These are phyloP conservation scores for Thalassiosira gravida DNA, from an alignment of 352 stramenopile species.

Conservation along the genomic window DNA sequence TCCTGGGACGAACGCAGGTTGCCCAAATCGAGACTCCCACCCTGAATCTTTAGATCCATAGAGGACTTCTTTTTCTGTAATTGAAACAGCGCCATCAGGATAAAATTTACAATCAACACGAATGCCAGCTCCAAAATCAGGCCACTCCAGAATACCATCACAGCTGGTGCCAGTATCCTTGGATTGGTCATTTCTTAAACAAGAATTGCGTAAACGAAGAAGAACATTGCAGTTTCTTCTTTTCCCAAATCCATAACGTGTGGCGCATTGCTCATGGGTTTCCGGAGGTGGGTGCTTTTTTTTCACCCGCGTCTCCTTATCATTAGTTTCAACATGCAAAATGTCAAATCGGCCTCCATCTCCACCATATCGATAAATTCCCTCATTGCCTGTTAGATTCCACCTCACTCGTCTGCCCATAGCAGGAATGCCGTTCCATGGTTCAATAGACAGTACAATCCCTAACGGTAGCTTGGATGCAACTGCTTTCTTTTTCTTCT, in stretches of 20 bases:
- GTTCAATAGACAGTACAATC: conserved; percentile 76
- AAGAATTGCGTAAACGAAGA: conserved; percentile 59
- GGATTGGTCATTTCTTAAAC: conserved; percentile 16
- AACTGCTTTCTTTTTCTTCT: conserved; percentile 63
- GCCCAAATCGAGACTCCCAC: conserved; percentile 84
- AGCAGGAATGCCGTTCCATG: conserved; percentile 77
- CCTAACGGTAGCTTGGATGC: conserved; percentile 74
- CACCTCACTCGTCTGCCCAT: conserved; percentile 77
- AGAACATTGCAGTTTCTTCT: conserved; percentile 72
- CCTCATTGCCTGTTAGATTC: conserved; percentile 82
- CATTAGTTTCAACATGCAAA: conserved; percentile 82
- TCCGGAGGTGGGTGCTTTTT: conserved; percentile 79
- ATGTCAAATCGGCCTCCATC: conserved; percentile 85
- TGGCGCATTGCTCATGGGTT: conserved; percentile 80
- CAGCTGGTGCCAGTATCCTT: conserved; percentile 24
- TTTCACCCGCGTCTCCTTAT: conserved; percentile 76
- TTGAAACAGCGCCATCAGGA: conserved; percentile 72
- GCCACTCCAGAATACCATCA: conserved; percentile 81
- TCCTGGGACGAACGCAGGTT: conserved; percentile 79
- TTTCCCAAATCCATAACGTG: conserved; percentile 80
- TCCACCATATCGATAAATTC: conserved; percentile 84
- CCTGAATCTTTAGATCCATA: conserved; percentile 84
- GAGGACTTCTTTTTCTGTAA: conserved; percentile 75
- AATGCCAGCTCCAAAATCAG: conserved; percentile 79
- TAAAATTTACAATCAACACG: conserved; percentile 52